A percentile compares a stretch with the other conserved stretches of the same genome.
phyloP scores from a whole-genome alignment of 2,329 filamentous ascomycete species.

The Verticillium dahliae region DNA sequence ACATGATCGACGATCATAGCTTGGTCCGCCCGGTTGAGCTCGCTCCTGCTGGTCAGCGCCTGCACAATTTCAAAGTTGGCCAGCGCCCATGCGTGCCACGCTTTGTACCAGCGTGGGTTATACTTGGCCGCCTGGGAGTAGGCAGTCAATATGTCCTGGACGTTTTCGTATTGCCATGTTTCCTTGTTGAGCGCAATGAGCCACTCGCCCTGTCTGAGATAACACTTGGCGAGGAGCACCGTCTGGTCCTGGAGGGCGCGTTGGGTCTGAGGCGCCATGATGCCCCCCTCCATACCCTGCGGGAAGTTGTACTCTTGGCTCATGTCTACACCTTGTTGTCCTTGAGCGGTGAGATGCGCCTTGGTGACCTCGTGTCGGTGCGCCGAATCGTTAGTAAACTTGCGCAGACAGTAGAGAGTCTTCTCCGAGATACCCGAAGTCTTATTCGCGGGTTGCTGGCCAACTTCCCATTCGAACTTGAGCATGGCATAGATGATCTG shows the following conservation, averaged over 20 bases:
- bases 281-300: conserved; percentile 31
- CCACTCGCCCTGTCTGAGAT: conserved; percentile 95
- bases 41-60: conserved; percentile 52
- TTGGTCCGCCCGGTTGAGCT: conserved; percentile 41
- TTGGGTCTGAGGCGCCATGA: conserved; percentile 41
- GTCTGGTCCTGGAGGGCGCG: conserved; percentile 54
- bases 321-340: conserved; percentile 37
- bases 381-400: conserved; percentile 55
- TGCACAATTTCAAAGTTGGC: conserved; percentile 99
- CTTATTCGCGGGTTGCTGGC: conserved; percentile 48
- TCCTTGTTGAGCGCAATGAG: conserved; percentile 78
- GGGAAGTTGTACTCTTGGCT: conserved; percentile 44
- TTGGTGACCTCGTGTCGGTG: conserved; percentile 46
- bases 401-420: conserved; percentile 51
- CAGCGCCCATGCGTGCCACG: conserved; percentile 97
- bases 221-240: conserved; percentile 85
- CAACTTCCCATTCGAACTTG: conserved; percentile 93
- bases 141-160: conserved; percentile 82
- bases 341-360: conserved; percentile 41
- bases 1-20: conserved; percentile 77
- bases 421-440: conserved; percentile 42
- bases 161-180: conserved; percentile 81
- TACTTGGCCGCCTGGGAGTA: conserved; percentile 90
- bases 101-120: conserved; percentile 95
- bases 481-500: conserved; percentile 94